Conservation (phyloP, 1,139 yeast genomes). For the Geotrichum macrosporum region DNA sequence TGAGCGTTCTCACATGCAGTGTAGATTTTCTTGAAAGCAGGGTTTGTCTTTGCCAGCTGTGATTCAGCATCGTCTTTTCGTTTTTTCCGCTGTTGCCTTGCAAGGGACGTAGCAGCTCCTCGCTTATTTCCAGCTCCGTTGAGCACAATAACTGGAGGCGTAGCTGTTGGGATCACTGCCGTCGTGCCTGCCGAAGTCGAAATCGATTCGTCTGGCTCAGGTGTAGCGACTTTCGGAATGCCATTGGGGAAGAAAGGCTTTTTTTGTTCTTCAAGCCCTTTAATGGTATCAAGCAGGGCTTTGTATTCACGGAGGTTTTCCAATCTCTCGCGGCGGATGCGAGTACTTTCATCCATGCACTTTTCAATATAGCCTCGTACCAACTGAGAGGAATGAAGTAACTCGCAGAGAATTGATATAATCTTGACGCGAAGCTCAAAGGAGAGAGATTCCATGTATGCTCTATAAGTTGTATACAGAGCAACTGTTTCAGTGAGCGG, state of each 20-base stretch:
- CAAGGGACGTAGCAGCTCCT: constrained; percentile 26
- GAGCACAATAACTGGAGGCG: constrained; percentile 8
- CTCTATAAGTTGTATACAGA: constrained; percentile 47
- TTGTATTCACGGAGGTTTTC: constrained; percentile 65
- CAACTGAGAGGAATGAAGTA: constrained; percentile 54
- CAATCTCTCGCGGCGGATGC: constrained; percentile 60
- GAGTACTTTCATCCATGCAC: constrained; percentile 61
- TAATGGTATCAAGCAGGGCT: constrained; percentile 46
- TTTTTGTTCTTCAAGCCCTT: constrained; percentile 37
- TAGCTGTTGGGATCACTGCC: constrained; percentile 1
- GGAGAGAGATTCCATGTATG: constrained; percentile 35
- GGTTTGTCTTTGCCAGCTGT: constrained; percentile 45
- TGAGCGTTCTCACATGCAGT: constrained; percentile 25
- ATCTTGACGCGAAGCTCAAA: constrained; percentile 50
- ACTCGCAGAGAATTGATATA: constrained; percentile 53
- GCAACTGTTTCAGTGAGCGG: constrained; percentile 52
- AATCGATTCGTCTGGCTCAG: constrained; percentile 6
- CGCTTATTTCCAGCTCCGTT: constrained; percentile 19
- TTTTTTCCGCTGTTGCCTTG: constrained; percentile 26
- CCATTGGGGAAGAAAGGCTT: constrained; percentile 28
- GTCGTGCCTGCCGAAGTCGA: constrained; percentile 7
- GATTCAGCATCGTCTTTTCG: constrained; percentile 50
- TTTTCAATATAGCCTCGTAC: constrained; percentile 65
- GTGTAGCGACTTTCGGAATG: constrained; percentile 19
- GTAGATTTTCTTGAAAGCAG: constrained; percentile 47